Percentiles rank a stretch among this genome's conserved stretches.
These are phyloP conservation scores for Albophoma yamanashiensis DNA, from an alignment of 2,329 filamentous ascomycete species.

Conservation along the genomic window DNA sequence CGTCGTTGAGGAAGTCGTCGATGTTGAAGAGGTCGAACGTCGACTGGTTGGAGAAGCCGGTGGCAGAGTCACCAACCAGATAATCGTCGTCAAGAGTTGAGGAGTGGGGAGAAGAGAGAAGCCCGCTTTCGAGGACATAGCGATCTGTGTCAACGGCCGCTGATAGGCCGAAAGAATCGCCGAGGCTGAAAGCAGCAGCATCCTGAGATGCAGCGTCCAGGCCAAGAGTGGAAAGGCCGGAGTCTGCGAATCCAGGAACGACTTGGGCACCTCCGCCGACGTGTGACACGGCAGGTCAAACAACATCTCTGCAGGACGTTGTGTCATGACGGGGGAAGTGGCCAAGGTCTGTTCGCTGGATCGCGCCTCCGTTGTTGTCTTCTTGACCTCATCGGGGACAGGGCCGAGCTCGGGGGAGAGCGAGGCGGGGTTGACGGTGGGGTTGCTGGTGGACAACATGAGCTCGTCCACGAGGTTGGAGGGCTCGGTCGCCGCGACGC, in stretches of 20 bases:
- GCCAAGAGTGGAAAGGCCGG: conserved; percentile 25
- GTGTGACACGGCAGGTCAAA: conserved; percentile 99
- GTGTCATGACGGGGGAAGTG: conserved; percentile 80
- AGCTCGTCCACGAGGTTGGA: conserved; percentile 31
- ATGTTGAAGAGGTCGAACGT: conserved; percentile 38
- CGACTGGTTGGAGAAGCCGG: conserved; percentile 30
- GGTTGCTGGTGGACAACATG: conserved; percentile 25
- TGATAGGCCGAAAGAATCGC: conserved; percentile 59
- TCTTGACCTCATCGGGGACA: conserved; percentile 28
- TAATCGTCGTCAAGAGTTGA: conserved; percentile 56
- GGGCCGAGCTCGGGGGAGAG: conserved; percentile 47
- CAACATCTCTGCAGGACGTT: conserved; percentile 99
- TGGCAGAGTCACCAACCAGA: conserved; percentile 50
- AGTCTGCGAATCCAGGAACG: conserved; percentile 32
- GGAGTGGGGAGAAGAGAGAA: conserved; percentile 63
- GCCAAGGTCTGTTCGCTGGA: conserved; percentile 15
- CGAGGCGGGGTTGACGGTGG: conserved; percentile 51
- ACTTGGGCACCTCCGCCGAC: conserved; percentile 56
- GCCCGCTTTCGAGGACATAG: conserved; percentile 65
- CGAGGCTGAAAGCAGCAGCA: conserved; percentile 56
- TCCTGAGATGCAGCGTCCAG: conserved; percentile 44
- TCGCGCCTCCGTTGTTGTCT: conserved; percentile 9
- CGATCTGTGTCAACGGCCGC: conserved; percentile 60
- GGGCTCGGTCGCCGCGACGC: conserved; percentile 16
- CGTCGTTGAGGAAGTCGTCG: conserved; percentile 45